Evolutionary conservation across 345 rosid species (phyloP).

Genomic region (Capsella bursapastoris): DNA sequence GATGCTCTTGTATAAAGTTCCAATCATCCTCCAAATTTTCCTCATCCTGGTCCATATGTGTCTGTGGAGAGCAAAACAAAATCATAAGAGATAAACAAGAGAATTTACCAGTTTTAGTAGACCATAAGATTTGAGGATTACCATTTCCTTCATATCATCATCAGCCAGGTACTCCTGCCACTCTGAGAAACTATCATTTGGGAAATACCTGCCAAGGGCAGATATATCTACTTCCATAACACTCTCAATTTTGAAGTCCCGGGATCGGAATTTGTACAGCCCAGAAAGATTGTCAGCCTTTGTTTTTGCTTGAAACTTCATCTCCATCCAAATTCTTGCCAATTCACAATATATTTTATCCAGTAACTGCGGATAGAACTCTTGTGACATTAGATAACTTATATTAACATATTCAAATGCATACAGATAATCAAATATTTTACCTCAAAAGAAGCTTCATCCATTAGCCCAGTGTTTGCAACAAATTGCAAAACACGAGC

Average conservation of each 20-base stretch:
- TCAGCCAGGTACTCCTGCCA: conserved; percentile 78
- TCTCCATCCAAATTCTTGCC: conserved; percentile 72
- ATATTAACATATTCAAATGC: conserved; percentile 22
- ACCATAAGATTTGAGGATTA: conserved; percentile 41
- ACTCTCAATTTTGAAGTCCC: conserved; percentile 71
- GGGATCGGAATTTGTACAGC: conserved; percentile 74
- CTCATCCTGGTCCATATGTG: conserved; percentile 49
- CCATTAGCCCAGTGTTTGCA: conserved; percentile 62
- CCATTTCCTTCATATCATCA: conserved; percentile 59
- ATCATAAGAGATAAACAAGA: conserved; percentile 1
- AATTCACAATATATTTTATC: conserved; percentile 65
- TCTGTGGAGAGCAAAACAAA: conserved; percentile 49
- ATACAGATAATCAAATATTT: conserved; percentile 25
- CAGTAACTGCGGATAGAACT: conserved; percentile 56
- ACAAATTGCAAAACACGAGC: conserved; percentile 64
- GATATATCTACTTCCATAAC: conserved; percentile 79
- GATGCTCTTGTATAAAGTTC: conserved; percentile 64
- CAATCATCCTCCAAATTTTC: conserved; percentile 71
- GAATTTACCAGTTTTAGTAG: conserved; percentile 10
- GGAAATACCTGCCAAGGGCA: conserved; percentile 57
- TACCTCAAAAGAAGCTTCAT: conserved; percentile 71
- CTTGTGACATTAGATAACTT: conserved; percentile 40
- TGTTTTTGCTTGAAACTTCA: conserved; percentile 68
- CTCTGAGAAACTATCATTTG: conserved; percentile 66
- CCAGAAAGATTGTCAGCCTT: conserved; percentile 66